These are phyloP conservation scores for Helotiales sp. DNA, from an alignment of 2,329 filamentous ascomycete genomes.

Conservation along the genomic window DNA sequence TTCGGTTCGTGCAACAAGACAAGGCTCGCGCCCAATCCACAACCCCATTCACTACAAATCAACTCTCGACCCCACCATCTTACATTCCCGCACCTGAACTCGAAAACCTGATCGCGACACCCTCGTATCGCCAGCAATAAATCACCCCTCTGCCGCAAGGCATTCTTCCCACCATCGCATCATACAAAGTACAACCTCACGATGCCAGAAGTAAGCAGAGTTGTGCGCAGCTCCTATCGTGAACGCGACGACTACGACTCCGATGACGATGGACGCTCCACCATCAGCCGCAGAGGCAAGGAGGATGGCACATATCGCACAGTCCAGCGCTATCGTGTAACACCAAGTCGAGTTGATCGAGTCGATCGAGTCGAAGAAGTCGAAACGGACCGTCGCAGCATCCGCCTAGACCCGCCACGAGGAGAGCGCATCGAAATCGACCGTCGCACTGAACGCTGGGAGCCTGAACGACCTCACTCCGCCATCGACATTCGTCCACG, in stretches of 20 bases:
- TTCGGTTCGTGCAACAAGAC: not conserved
- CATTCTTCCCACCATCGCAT: not conserved
- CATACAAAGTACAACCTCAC: constrained; percentile 1
- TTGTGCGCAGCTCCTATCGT: constrained; percentile 24
- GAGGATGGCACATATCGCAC: constrained; percentile 30
- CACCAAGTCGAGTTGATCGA: constrained; percentile 28
- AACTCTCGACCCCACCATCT: not conserved
- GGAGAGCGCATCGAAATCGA: constrained; percentile 34
- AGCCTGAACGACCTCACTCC: constrained; percentile 31
- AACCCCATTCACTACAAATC: not conserved
- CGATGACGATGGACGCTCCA: constrained; percentile 31
- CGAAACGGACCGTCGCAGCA: constrained; percentile 30
- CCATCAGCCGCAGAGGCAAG: constrained; percentile 22
- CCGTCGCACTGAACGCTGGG: constrained; percentile 30
- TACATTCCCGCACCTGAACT: not conserved
- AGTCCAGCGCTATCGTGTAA: constrained; percentile 35
- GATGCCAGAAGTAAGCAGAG: constrained; percentile 16
- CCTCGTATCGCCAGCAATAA: not conserved
- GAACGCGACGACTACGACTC: constrained; percentile 35
- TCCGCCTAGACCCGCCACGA: constrained; percentile 27
- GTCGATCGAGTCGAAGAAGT: constrained; percentile 29
- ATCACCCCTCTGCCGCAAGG: not conserved
- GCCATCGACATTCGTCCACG: constrained; percentile 27
- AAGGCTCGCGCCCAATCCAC: not conserved
- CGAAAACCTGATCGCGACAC: not conserved